Evolutionary conservation across 208 protist species (phyloP).

Genomic region (Leishmania arabica): DNA sequence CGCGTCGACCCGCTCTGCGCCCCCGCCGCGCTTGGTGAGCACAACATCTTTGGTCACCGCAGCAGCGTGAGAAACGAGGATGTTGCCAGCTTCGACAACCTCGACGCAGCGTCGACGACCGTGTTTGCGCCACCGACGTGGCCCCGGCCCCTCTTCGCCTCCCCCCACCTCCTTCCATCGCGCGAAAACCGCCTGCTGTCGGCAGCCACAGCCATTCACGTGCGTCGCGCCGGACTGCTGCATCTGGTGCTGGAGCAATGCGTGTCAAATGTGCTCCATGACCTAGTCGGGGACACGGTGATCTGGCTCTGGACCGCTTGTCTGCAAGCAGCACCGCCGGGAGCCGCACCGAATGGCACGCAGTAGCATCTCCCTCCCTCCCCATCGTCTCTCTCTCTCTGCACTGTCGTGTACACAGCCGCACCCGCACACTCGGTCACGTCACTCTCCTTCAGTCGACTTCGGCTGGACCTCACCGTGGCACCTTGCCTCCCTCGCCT

Average conservation of each 20-base stretch:
- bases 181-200: slow-evolving; percentile 9
- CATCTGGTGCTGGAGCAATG: slow-evolving; percentile 63
- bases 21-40: slow-evolving; percentile 25
- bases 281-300: slow-evolving; percentile 59
- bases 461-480: background rate
- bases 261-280: slow-evolving; percentile 62
- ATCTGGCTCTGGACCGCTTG: slow-evolving; percentile 41
- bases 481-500: background rate
- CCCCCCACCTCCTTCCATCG: slow-evolving; percentile 7
- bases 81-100: background rate
- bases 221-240: slow-evolving; percentile 45
- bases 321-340: slow-evolving; percentile 1
- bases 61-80: slow-evolving; percentile 10
- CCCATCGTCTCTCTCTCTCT: too few relatives aligned
- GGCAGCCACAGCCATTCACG: slow-evolving; percentile 31
- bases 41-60: slow-evolving; percentile 34
- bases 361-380: background rate
- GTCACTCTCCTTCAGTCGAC: background rate
- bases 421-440: background rate
- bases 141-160: background rate
- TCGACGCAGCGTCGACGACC: background rate
- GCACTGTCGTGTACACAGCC: background rate
- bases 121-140: background rate
- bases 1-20: slow-evolving; percentile 27
- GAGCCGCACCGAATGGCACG: background rate